Conservation (phyloP, 768 basidiomycete genomes). For the Dacryopinax spathularia region DNA sequence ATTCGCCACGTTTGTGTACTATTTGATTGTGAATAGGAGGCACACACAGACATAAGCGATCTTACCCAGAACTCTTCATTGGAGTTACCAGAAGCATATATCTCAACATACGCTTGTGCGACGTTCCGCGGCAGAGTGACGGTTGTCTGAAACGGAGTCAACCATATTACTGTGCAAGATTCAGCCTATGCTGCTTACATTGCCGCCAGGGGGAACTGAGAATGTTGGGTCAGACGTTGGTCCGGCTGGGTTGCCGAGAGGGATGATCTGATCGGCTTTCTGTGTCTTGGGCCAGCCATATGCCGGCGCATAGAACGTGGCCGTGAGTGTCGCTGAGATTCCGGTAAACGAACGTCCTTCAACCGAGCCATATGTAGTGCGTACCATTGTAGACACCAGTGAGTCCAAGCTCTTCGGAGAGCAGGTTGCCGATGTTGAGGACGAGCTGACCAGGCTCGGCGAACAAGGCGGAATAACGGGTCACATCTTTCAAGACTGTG, state of each 20-base stretch:
- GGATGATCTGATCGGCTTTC: conserved; percentile 50
- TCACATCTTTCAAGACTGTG: conserved; percentile 65
- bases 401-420: conserved; percentile 32
- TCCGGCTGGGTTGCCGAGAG: conserved; percentile 31
- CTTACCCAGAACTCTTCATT: conserved; percentile 68
- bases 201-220: conserved; percentile 59
- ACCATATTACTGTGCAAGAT: not conserved
- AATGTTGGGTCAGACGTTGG: conserved; percentile 49
- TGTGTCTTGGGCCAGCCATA: conserved; percentile 40
- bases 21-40: not conserved
- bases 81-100: conserved; percentile 53
- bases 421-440: conserved; percentile 56
- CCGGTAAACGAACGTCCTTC: not conserved
- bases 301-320: conserved; percentile 58
- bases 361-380: conserved; percentile 10
- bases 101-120: conserved; percentile 50
- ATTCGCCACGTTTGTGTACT: conserved; percentile 59
- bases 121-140: conserved; percentile 58
- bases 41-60: not conserved
- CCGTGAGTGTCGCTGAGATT: conserved; percentile 43
- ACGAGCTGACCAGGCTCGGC: conserved; percentile 53
- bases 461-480: conserved; percentile 58
- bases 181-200: conserved; percentile 28
- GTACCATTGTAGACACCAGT: conserved; percentile 58
- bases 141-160: conserved; percentile 33